Conservation (phyloP, 192 early-diverging fungal genomes). For the Coemansia nantahalensis region DNA sequence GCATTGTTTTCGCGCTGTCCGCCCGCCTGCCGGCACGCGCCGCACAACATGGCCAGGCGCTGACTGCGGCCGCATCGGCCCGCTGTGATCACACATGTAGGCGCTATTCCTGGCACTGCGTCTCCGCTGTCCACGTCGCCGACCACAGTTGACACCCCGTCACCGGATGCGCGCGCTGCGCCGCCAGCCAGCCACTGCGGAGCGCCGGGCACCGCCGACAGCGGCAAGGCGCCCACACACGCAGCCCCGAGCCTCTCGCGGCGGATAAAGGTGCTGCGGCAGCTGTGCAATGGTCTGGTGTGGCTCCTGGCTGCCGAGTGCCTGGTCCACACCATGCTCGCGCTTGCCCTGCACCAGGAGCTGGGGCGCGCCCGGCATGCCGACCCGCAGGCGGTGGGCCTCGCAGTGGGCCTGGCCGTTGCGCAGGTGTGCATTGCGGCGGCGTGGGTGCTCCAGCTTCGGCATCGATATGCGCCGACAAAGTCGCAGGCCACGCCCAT, state of each 20-base stretch:
- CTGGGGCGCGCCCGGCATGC: conserved; percentile 10
- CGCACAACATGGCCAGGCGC: too few species aligned
- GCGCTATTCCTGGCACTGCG: background rate
- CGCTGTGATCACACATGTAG: conserved; percentile 1
- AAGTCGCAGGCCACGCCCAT: conserved; percentile 7
- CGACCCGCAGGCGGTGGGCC: conserved; percentile 14
- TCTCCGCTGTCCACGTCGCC: conserved; percentile 14
- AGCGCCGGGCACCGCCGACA: background rate
- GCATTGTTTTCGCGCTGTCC: too few species aligned
- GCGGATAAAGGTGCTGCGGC: conserved; percentile 10
- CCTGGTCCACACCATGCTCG: conserved; percentile 45
- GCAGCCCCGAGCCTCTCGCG: background rate
- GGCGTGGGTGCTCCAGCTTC: conserved; percentile 34
- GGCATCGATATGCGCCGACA: conserved; percentile 11
- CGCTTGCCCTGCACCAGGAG: conserved; percentile 45
- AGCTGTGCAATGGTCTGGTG: conserved; percentile 27
- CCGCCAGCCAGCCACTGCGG: background rate
- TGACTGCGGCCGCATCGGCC: too few species aligned
- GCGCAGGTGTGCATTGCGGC: conserved; percentile 36
- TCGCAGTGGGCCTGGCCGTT: conserved; percentile 30
- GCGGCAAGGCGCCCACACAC: background rate
- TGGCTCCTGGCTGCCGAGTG: conserved; percentile 32
- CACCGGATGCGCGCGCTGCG: background rate
- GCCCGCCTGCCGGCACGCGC: too few species aligned
- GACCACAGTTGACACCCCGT: conserved; percentile 7